Base-by-base conservation (phyloP, 75 land plant genomes). In the Sequoiadendron giganteum region DNA sequence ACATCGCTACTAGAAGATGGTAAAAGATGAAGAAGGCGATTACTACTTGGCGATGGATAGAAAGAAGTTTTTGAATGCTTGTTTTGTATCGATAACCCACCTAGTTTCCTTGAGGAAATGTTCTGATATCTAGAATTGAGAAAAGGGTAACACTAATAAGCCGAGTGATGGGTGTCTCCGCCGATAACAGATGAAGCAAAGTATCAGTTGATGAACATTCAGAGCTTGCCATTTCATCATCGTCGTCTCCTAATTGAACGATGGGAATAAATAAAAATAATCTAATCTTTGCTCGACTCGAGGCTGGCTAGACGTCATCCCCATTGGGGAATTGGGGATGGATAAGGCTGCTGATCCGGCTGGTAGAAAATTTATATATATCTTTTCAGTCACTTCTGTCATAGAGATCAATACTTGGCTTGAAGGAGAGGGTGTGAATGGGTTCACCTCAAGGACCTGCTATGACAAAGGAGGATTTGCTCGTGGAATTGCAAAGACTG, bases 401-500 rank as follows among this genome's bases (percentile, higher is more conserved):
- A 0, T 3, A 65, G 1, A 19, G 19, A 3, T 28, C n/a, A 65
- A 65, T 6, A 68, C 28, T n/a, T 25, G 72, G 3, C 1, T n/a
- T 68, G n/a, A 15, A 25, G 30, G 28, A 68, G 30, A 1, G 9
- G 6, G 34, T 21, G 54, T 54, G 45, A 86, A 93, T 91, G 93
- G 89, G 45, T 56, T 89, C 93, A 15, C 86, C 95, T 13, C 95
- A 93, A 86, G 92, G 89, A 21, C 89, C 95, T 32, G 88, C 94
- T 21, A 55, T 91, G 87, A 88, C 91, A 14, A 34, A 79, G 99
- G 99, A 21, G 99, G 99, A 6, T 93, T 93, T 58, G 99, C 99
- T 48, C 97, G 99, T 16, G 99, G 93, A 0, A 87, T 97, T 81
- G 92, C 98, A 3, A 96, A 97, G 88, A 97, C 97, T 13, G 94